Evolutionary conservation across 176 grass and related monocot genomes (phyloP).

Genomic region (Musa schizocarpa): DNA sequence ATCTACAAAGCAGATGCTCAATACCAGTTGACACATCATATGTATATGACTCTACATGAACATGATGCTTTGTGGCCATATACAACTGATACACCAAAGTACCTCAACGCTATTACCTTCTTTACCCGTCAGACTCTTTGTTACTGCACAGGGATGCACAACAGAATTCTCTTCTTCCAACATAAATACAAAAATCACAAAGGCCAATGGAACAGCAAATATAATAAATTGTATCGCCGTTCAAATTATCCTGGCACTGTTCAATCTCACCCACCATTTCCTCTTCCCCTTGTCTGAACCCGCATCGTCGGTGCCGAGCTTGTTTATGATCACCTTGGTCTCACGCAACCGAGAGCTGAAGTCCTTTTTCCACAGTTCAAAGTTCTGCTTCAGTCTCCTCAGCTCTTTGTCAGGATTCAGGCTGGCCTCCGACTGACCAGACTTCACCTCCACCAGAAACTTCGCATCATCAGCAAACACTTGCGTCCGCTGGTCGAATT

Average conservation of each 20-base stretch:
- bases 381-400: constrained; percentile 70
- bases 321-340: constrained; percentile 89
- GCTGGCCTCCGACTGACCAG: constrained; percentile 64
- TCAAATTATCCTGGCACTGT: constrained; percentile 76
- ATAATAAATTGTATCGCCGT: not conserved
- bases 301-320: constrained; percentile 45
- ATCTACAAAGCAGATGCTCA: too few relatives aligned
- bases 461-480: constrained; percentile 80
- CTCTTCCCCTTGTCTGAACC: constrained; percentile 52
- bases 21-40: too few relatives aligned
- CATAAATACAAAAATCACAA: constrained; percentile 6
- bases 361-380: constrained; percentile 90
- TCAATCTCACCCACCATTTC: constrained; percentile 87
- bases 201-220: not conserved
- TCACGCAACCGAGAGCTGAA: constrained; percentile 59
- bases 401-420: constrained; percentile 90
- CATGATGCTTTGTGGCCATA: too few relatives aligned
- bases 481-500: constrained; percentile 73
- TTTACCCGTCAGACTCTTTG: not conserved
- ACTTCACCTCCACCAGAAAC: constrained; percentile 96
- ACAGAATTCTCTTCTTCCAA: constrained; percentile 1
- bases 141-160: not conserved
- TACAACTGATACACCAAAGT: too few relatives aligned
- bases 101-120: too few relatives aligned
- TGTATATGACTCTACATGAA: too few relatives aligned